Conservation (phyloP, 495 filamentous ascomycete species). For the Saxophila tyrrhenica region DNA sequence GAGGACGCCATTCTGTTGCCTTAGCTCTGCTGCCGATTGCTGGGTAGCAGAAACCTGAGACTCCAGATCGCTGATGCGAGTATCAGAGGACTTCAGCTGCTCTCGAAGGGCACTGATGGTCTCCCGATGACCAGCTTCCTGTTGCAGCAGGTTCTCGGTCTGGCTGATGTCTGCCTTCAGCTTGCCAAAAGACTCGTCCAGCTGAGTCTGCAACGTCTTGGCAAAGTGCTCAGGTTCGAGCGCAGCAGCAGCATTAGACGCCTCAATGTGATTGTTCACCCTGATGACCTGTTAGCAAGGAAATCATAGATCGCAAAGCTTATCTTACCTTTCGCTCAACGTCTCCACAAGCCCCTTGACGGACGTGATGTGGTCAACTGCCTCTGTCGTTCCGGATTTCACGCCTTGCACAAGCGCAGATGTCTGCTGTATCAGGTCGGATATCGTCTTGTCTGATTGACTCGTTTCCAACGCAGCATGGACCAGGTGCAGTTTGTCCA, state of each 20-base stretch:
- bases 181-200: slow-evolving; percentile 1
- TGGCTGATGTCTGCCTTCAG: slow-evolving; percentile 1
- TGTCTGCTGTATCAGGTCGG: not conserved
- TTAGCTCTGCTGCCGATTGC: slow-evolving; percentile 1
- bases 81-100: slow-evolving; percentile 1
- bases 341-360: slow-evolving; percentile 5
- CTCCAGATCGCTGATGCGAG: not conserved
- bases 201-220: not conserved
- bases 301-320: not conserved
- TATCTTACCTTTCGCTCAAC: slow-evolving; percentile 7
- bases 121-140: slow-evolving; percentile 6
- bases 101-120: slow-evolving; percentile 6
- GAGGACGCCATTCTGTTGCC: not conserved
- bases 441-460: not conserved
- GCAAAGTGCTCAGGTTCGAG: not conserved
- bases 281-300: not conserved
- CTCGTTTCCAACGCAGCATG: not conserved
- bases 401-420: not conserved
- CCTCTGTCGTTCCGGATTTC: not conserved
- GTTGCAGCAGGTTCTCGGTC: slow-evolving; percentile 6
- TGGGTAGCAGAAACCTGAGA: not conserved
- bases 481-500: slow-evolving; percentile 22
- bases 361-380: slow-evolving; percentile 5
- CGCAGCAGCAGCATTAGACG: not conserved
- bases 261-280: not conserved